phyloP scores from a whole-genome alignment of 176 grass and related monocot genomes.

The Oryza australiensis region DNA sequence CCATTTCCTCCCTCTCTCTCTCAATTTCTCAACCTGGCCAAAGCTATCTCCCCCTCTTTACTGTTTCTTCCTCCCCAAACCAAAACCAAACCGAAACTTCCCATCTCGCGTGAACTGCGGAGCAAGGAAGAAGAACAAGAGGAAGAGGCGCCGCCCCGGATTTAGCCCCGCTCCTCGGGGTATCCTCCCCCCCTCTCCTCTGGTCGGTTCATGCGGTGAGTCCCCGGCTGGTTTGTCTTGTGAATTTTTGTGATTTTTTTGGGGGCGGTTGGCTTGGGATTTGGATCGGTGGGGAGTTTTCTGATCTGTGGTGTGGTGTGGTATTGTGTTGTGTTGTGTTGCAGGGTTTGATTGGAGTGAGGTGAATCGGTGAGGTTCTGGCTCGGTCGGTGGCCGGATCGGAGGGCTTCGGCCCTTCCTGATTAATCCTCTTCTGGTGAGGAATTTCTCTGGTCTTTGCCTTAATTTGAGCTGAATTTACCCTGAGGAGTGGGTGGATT shows the following conservation, averaged over 20 bases:
- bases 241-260: neutral
- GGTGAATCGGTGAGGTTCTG: conserved; percentile 3
- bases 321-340: neutral
- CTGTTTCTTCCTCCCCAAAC: conserved; percentile 27
- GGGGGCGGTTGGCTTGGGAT: neutral
- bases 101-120: neutral
- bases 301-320: neutral
- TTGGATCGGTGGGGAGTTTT: neutral
- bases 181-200: neutral
- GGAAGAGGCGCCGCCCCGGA: neutral
- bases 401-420: neutral
- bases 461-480: neutral
- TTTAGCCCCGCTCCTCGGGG: neutral
- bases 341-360: conserved; percentile 17
- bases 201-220: neutral
- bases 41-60: no score
- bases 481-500: neutral
- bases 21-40: no score
- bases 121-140: neutral
- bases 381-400: conserved; percentile 9
- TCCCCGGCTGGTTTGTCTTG: neutral
- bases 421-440: conserved; percentile 1
- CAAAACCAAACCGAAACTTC: neutral
- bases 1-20: neutral
- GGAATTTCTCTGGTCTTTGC: neutral